A percentile compares a stretch with the other conserved stretches of the same genome.
These are phyloP conservation scores for Ilex aquifolium DNA, from an alignment of 257 asterid species.

Conservation along the genomic window DNA sequence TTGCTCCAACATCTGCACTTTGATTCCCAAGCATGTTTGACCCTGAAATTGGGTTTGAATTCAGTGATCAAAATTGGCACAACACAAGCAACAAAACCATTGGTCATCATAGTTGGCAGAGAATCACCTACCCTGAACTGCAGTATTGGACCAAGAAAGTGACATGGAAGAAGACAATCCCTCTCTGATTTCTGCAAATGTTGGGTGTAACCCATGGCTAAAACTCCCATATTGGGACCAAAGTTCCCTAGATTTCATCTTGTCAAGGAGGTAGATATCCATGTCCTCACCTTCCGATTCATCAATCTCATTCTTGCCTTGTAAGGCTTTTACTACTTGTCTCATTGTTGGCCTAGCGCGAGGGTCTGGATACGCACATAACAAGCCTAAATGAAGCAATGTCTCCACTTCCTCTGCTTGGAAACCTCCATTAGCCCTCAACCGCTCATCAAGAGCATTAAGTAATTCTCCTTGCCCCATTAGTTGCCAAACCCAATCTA, in stretches of 20 bases:
- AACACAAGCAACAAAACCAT: not conserved
- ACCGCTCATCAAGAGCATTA: constrained; percentile 27
- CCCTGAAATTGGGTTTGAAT: constrained; percentile 1
- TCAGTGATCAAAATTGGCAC: not conserved
- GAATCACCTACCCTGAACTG: constrained; percentile 52
- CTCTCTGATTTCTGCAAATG: constrained; percentile 44
- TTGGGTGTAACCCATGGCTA: constrained; percentile 47
- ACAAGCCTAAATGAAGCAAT: constrained; percentile 49
- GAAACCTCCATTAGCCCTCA: constrained; percentile 25
- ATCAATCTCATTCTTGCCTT: constrained; percentile 33
- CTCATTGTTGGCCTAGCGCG: constrained; percentile 62
- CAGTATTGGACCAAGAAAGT: constrained; percentile 45
- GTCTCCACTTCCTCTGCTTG: constrained; percentile 39
- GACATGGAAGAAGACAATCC: constrained; percentile 44
- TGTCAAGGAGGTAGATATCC: constrained; percentile 38
- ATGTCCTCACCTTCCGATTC: constrained; percentile 38
- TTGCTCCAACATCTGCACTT: constrained; percentile 1
- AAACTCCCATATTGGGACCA: constrained; percentile 33
- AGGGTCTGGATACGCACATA: constrained; percentile 47
- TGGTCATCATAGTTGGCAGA: constrained; percentile 1
- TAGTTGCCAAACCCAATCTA: constrained; percentile 54
- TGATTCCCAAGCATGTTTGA: not conserved
- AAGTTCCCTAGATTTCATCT: constrained; percentile 32
- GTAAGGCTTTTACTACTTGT: constrained; percentile 51
- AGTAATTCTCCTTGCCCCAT: constrained; percentile 35